Conservation (phyloP, 1,139 yeast species). For the Yamadazyma spencermartinsiae region DNA sequence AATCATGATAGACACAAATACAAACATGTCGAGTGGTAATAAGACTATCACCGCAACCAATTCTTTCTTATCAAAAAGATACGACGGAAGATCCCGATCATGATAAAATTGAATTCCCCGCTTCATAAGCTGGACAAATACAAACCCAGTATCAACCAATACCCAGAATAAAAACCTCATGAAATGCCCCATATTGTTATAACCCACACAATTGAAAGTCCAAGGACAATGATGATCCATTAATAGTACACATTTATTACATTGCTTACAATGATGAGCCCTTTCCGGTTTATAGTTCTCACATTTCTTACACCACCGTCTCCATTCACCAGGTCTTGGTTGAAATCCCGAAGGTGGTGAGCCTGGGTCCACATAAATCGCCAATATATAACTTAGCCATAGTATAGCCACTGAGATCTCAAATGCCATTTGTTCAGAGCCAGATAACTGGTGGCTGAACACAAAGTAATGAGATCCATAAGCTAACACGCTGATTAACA, state of each 20-base stretch:
- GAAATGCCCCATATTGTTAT: slow-evolving; percentile 78
- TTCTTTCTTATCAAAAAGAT: slow-evolving; percentile 54
- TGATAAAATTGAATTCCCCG: slow-evolving; percentile 50
- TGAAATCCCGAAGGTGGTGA: slow-evolving; percentile 44
- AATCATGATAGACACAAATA: slow-evolving; percentile 56
- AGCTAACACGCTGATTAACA: slow-evolving; percentile 61
- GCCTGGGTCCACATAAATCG: slow-evolving; percentile 63
- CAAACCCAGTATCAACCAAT: slow-evolving; percentile 52
- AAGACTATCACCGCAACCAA: slow-evolving; percentile 57
- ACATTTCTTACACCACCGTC: slow-evolving; percentile 61
- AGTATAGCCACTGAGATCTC: slow-evolving; percentile 53
- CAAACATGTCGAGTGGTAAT: slow-evolving; percentile 57
- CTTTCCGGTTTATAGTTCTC: slow-evolving; percentile 90
- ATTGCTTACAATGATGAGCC: slow-evolving; percentile 82
- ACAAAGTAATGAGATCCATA: slow-evolving; percentile 64
- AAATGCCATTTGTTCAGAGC: slow-evolving; percentile 45
- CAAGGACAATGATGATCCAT: slow-evolving; percentile 98
- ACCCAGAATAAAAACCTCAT: slow-evolving; percentile 76
- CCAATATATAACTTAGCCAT: slow-evolving; percentile 69
- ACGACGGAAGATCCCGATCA: slow-evolving; percentile 58
- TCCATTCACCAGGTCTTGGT: slow-evolving; percentile 33
- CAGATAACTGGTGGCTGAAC: slow-evolving; percentile 44
- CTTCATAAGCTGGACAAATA: slow-evolving; percentile 41
- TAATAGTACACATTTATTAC: slow-evolving; percentile 67
- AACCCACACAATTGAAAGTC: slow-evolving; percentile 90